Evolutionary conservation across 306 rosid species (phyloP), one percentile per base, ranked within the genome.

Genomic region (Neltuma alba): DNA sequence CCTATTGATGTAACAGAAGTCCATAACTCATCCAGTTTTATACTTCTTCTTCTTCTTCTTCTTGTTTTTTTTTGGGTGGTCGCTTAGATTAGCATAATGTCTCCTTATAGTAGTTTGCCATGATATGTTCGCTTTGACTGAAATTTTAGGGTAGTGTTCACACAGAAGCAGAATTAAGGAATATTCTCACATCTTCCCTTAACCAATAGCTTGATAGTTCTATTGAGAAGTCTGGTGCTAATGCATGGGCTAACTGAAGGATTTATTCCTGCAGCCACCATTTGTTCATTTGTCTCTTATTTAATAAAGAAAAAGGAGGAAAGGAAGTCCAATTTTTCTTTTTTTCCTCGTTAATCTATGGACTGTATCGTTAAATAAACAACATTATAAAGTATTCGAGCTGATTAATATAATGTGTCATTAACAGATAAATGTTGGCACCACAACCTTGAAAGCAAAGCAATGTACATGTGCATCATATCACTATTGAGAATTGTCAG

Each of bases 351-450:
- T 41, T n/a, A 33, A 55, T 23, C 16, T 10, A 20, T 33, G 40
- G 6, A 68, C 5, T 42, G 23, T 1, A 25, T 54, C 20, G 33
- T 36, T 38, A 9, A 14, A 60, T 15, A 16, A 52, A 4, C 52
- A 31, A 76, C 48, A 28, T 47, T 37, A 8, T 27, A 72, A 57
- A 28, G 27, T 44, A 66, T 16, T 36, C 25, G 66, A 66, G 38
- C 14, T 84, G 3, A 15, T 67, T 8, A 3, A 11, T 80, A 37
- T 50, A n/a, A 63, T 45, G 20, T 77, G 76, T 74, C 61, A 72
- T 27, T 7, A 20, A 28, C 13, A n/a, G 50, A 47, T 36, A n/a
- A 27, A 70, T 60, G 30, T 66, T 75, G 76, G 55, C 41, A 50
- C 42, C 52, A 9, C 64, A 65, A 38, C 28, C 76, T 78, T 42